Evolutionary conservation across 805 yeast genomes (phyloP), one percentile per base, ranked within the genome.

Genomic region (Candida boidinii): DNA sequence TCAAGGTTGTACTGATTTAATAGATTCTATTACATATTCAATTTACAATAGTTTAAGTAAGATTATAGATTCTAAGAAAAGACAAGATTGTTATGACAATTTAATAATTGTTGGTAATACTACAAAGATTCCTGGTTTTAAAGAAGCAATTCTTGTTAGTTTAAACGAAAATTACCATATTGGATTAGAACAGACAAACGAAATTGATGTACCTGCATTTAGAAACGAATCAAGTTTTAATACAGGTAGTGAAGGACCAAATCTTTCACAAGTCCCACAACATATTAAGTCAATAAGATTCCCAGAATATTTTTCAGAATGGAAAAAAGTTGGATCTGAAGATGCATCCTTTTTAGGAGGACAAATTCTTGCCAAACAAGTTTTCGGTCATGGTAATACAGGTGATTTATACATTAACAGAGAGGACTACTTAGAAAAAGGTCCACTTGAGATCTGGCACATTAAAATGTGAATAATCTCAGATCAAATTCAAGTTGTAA

Each of bases 261-360:
- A 40, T 37, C 51, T 39, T 42, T 67, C 31, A 17, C 97, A 90
- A 58, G 87, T 79, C 2, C 97, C 96, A 16, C 75, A 77, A n/a
- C 64, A 76, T 11, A 70, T 88, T 35, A 75, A 71, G 43, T 51
- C 76, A 31, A 75, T 78, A 17, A 79, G 79, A 46, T 70, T 75
- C 54, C 94, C 96, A 0, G 97, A 90, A 35, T 88, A 90, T 56
- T 90, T 90, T 59, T 84, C 95, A 1, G 95, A 85, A 44, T 90
- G 96, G 96, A 88, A 88, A 58, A 75, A 74, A 53, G 57, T 59
- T 24, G 87, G 90, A 1, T 79, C 80, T 70, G 77, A 79, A 37
- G 87, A 84, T 44, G 73, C 79, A 21, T 68, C 75, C 37, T 85
- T 88, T 50, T 60, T 88, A 39, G 97, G 97, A 2, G 94, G 83